Base-by-base conservation (phyloP, 176 grass and related monocot genomes). In the Avena atlantica region DNA sequence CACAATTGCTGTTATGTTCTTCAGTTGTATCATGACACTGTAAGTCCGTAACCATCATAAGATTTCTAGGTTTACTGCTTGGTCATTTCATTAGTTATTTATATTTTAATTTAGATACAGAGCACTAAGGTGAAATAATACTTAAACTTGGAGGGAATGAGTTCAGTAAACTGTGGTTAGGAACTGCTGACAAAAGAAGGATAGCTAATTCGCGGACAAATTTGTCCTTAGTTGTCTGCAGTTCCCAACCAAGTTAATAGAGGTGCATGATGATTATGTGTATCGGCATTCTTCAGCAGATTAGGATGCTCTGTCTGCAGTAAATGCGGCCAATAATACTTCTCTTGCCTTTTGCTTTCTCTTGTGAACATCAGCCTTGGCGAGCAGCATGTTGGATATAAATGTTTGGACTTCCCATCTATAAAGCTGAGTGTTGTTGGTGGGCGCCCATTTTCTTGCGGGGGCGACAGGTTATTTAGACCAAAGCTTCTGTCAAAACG, bases 391-490 rank as follows among this genome's bases (percentile, higher is more conserved):
- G 97, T 96, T 72, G 94, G 97, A 34, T 99, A 94, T 36, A 57
- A 73, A 74, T 89, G 87, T 83, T 87, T 93, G 94, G 87, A 96
- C 85, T 94, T 96, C 60, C 83, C 89, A 85, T 59, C 21, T 42
- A 72, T 91, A 86, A 99, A 93, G 87, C 73, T 99, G 36, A 93
- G 90, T 87, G 69, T 96, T 82, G 88, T 96, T 91, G 97, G 97
- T 44, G 94, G 94, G 50, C 92, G 94, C 5, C 93, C 97, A 76
- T 99, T 99, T 84, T 99, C 97, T 74, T 89, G 87, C 29, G 97
- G 97, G 4, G 97, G 97, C 74, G 83, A 94, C 70, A 87, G 77
- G 78, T 64, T 96, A 86, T 91, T 94, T 86, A 91, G 92, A 86
- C 87, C 83, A 59, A 93, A 80, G 66, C 89, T 99, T 92, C 87